Conservation (phyloP, 2,329 filamentous ascomycete genomes). For the Scedosporium boydii region DNA sequence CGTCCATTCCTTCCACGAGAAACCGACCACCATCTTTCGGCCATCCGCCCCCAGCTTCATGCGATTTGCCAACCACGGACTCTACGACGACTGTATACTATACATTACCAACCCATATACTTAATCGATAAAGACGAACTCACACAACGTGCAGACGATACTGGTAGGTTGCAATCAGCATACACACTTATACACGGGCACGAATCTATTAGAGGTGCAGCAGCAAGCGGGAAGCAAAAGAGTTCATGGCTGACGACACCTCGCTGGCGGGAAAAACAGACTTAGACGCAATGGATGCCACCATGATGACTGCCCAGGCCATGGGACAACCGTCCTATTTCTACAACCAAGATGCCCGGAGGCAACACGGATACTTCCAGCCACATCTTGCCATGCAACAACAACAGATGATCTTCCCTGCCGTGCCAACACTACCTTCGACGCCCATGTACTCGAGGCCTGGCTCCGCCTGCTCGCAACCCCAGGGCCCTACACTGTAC, state of each 20-base stretch:
- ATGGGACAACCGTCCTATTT: slow-evolving; percentile 72
- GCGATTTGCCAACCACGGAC: background rate
- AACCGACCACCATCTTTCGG: slow-evolving; percentile 21
- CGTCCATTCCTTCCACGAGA: slow-evolving; percentile 12
- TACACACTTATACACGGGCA: background rate
- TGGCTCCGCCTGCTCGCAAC: slow-evolving; percentile 56
- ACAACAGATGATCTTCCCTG: slow-evolving; percentile 31
- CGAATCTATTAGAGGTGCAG: background rate
- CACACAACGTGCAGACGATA: background rate
- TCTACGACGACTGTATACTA: slow-evolving; percentile 3
- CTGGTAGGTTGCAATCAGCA: slow-evolving; percentile 1
- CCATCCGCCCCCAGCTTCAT: slow-evolving; percentile 4
- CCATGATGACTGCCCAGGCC: slow-evolving; percentile 43
- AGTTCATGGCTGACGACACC: background rate
- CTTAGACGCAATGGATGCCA: slow-evolving; percentile 51
- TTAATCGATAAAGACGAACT: background rate
- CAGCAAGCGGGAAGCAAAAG: background rate
- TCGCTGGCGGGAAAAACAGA: background rate
- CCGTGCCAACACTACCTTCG: slow-evolving; percentile 49
- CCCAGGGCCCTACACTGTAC: slow-evolving; percentile 41
- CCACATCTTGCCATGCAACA: slow-evolving; percentile 42
- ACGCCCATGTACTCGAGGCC: slow-evolving; percentile 58
- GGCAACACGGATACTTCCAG: slow-evolving; percentile 66
- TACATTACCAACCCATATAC: slow-evolving; percentile 1
- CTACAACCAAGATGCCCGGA: slow-evolving; percentile 68